These are phyloP conservation scores for Tricholomella constricta DNA, from an alignment of 768 basidiomycete species.

Conservation along the genomic window DNA sequence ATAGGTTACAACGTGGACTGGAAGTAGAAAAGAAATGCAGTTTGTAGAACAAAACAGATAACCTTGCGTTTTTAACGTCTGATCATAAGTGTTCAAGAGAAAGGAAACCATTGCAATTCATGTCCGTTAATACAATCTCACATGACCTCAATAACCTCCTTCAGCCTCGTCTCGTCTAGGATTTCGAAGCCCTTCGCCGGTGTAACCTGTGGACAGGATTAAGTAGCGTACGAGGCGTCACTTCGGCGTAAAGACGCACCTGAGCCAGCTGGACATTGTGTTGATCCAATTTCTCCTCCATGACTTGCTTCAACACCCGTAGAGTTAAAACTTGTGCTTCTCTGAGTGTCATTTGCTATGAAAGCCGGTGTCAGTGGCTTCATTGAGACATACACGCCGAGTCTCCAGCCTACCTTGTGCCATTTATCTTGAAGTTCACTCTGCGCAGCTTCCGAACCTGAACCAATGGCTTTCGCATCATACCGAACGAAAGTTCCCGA, in stretches of 20 bases:
- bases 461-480: slow-evolving; percentile 98
- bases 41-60: slow-evolving; percentile 10
- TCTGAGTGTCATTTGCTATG: slow-evolving; percentile 86
- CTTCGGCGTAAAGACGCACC: slow-evolving; percentile 42
- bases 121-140: slow-evolving; percentile 35
- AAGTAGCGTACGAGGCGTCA: neutral
- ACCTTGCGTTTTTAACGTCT: neutral
- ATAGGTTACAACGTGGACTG: neutral
- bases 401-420: slow-evolving; percentile 72
- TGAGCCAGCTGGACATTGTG: slow-evolving; percentile 98
- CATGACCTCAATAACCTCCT: slow-evolving; percentile 85
- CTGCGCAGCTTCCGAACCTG: slow-evolving; percentile 97
- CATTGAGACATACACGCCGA: neutral
- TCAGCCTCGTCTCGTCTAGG: slow-evolving; percentile 75
- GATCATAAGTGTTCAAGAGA: neutral
- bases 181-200: slow-evolving; percentile 84
- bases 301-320: slow-evolving; percentile 95
- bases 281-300: slow-evolving; percentile 99
- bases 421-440: slow-evolving; percentile 96
- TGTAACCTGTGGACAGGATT: slow-evolving; percentile 62
- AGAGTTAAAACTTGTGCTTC: slow-evolving; percentile 89
- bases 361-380: neutral
- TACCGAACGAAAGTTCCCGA: slow-evolving; percentile 97
- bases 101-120: slow-evolving; percentile 7
- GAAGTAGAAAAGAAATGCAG: slow-evolving; percentile 19